A percentile compares a stretch with the other conserved stretches of the same genome.
phyloP scores from a whole-genome alignment of 768 basidiomycete genomes.

The Tephrocybe sp. region DNA sequence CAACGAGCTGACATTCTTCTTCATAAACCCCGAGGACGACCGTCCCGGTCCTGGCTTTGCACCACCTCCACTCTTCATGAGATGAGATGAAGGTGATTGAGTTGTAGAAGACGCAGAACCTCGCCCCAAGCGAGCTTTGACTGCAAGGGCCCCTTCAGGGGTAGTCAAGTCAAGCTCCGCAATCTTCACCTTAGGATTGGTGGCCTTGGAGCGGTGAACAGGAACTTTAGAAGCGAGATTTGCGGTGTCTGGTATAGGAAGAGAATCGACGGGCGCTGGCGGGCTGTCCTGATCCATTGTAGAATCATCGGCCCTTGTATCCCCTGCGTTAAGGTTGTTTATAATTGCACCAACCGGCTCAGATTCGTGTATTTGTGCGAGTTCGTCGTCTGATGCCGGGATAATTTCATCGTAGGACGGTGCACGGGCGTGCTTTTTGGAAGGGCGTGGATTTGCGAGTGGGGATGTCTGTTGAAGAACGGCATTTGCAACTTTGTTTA shows the following conservation, averaged over 20 bases:
- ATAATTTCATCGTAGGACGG: slow-evolving; percentile 27
- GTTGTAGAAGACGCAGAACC: slow-evolving; percentile 10
- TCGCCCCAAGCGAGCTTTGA: slow-evolving; percentile 47
- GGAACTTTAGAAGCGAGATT: slow-evolving; percentile 21
- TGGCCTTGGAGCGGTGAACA: slow-evolving; percentile 45
- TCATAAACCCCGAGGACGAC: slow-evolving; percentile 42
- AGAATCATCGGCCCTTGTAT: background rate
- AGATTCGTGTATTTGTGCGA: slow-evolving; percentile 6
- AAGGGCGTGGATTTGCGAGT: slow-evolving; percentile 10
- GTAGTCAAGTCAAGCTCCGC: slow-evolving; percentile 36
- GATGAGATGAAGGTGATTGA: background rate
- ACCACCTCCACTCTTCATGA: slow-evolving; percentile 8
- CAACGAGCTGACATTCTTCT: slow-evolving; percentile 48
- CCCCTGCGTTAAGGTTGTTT: background rate
- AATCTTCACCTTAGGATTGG: slow-evolving; percentile 56
- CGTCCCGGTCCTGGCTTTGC: slow-evolving; percentile 51
- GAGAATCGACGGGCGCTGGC: background rate
- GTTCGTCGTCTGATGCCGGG: slow-evolving; percentile 35
- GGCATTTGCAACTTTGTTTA: slow-evolving; percentile 2
- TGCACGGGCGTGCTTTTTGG: slow-evolving; percentile 24
- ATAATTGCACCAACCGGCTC: background rate
- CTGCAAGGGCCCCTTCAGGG: slow-evolving; percentile 42
- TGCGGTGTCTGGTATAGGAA: background rate
- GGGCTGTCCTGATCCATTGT: background rate
- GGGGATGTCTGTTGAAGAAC: slow-evolving; percentile 16